These are phyloP conservation scores for Aspergillus incahuasiensis DNA, from an alignment of 495 filamentous ascomycete species.

Conservation along the genomic window DNA sequence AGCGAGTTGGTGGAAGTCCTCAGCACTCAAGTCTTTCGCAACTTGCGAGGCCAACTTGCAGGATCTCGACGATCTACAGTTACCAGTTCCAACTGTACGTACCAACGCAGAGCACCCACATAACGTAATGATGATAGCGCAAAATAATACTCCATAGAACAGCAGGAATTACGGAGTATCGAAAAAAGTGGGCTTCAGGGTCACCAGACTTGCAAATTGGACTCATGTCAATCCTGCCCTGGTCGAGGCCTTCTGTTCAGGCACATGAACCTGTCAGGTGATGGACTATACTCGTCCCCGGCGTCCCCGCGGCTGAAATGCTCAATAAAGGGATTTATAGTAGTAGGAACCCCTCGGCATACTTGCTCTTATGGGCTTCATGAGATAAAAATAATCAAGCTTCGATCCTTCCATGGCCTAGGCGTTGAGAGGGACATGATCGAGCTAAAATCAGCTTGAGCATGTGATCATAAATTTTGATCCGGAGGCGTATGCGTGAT, in stretches of 20 bases:
- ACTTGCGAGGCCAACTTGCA: background rate
- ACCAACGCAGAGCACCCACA: background rate
- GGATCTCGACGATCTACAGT: background rate
- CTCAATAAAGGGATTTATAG: background rate
- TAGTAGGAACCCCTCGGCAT: background rate
- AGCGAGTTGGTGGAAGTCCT: background rate
- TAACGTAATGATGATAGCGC: slow-evolving; percentile 4
- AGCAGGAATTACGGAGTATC: slow-evolving; percentile 3
- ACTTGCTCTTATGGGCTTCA: background rate
- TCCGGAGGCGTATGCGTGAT: too few species aligned
- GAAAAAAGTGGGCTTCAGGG: slow-evolving; percentile 9
- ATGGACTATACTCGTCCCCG: background rate
- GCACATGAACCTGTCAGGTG: background rate
- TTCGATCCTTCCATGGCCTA: background rate
- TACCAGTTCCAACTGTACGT: background rate
- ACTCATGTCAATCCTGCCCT: slow-evolving; percentile 1
- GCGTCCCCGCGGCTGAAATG: background rate
- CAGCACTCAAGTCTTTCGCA: background rate
- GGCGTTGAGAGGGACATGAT: background rate
- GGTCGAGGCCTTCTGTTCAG: background rate
- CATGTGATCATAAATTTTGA: background rate
- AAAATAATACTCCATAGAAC: background rate
- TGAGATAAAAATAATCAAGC: background rate
- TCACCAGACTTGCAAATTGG: slow-evolving; percentile 19
- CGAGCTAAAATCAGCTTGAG: background rate